Evolutionary conservation across 2,329 filamentous ascomycete genomes (phyloP).

Genomic region (Ophiognomonia clavigignenti-juglandacearum): DNA sequence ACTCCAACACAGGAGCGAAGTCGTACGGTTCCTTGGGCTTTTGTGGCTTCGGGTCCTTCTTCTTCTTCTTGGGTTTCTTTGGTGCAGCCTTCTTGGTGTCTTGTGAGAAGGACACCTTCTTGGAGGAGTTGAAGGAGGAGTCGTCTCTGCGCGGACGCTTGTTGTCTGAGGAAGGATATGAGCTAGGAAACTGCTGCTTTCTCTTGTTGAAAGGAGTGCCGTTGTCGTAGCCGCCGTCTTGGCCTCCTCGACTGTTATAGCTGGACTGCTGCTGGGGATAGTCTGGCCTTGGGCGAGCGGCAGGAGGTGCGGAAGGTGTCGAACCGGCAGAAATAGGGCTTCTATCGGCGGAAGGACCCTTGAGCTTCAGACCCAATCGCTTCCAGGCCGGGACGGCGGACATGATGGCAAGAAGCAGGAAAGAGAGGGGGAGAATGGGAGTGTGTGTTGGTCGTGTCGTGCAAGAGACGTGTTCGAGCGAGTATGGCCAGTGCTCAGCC

Average conservation of each 20-base stretch:
- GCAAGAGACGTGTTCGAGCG: constrained; percentile 11
- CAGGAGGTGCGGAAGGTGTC: constrained; percentile 17
- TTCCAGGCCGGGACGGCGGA: constrained; percentile 54
- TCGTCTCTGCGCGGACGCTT: constrained; percentile 30
- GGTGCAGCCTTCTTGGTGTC: constrained; percentile 30
- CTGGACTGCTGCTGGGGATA: constrained; percentile 21
- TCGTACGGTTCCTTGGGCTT: constrained; percentile 21
- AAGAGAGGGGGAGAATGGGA: constrained; percentile 7
- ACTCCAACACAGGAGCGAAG: constrained; percentile 64
- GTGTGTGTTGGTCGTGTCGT: constrained; percentile 8
- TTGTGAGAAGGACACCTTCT: constrained; percentile 46
- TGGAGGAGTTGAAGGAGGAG: constrained; percentile 20
- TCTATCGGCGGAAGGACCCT: constrained; percentile 35
- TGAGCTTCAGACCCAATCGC: constrained; percentile 59
- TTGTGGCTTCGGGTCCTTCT: constrained; percentile 29
- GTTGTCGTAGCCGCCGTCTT: constrained; percentile 19
- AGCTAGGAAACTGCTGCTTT: constrained; percentile 42
- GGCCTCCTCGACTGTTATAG: constrained; percentile 20
- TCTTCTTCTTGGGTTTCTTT: constrained; percentile 29
- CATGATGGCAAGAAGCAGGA: constrained; percentile 31
- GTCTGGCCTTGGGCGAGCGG: constrained; percentile 13
- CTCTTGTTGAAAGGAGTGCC: constrained; percentile 37
- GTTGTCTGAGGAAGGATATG: constrained; percentile 21
- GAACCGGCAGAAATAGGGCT: constrained; percentile 23
- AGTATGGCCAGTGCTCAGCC: constrained; percentile 10